These are phyloP conservation scores for Stachybotrys elegans DNA, from an alignment of 2,329 filamentous ascomycete species.

Conservation along the genomic window DNA sequence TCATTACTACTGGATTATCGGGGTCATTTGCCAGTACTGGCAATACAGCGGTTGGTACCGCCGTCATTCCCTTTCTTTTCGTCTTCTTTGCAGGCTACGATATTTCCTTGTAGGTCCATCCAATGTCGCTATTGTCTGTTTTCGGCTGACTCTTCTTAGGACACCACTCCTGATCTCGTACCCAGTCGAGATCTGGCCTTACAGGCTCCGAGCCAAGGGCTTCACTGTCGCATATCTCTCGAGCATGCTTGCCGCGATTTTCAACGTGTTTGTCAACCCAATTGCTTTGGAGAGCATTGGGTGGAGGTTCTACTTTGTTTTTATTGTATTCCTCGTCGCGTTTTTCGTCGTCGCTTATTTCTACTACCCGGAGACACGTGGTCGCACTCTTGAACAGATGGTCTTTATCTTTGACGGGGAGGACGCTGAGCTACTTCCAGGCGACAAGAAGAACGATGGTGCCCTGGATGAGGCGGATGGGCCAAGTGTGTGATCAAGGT, in stretches of 20 bases:
- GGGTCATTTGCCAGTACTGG: neutral
- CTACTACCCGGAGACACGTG: slow-evolving; percentile 1
- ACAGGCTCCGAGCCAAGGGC: neutral
- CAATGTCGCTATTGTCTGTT: neutral
- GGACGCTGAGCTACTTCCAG: neutral
- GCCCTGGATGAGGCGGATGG: too few species aligned
- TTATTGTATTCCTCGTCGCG: neutral
- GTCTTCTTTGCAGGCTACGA: neutral
- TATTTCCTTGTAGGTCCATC: neutral
- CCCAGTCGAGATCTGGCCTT: neutral
- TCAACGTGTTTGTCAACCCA: neutral
- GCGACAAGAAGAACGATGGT: neutral
- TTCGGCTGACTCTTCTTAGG: neutral
- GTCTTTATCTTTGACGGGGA: neutral
- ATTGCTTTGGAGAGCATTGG: neutral
- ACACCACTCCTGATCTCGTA: neutral
- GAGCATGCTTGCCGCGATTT: neutral
- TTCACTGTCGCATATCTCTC: neutral
- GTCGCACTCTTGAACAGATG: neutral
- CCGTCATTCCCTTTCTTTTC: neutral
- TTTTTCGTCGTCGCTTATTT: neutral
- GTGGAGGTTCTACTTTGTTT: neutral
- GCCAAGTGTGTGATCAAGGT: too few species aligned
- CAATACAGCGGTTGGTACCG: neutral
- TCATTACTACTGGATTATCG: neutral